Evolutionary conservation across 805 yeast species (phyloP).

Genomic region (Saturnispora galanensis): DNA sequence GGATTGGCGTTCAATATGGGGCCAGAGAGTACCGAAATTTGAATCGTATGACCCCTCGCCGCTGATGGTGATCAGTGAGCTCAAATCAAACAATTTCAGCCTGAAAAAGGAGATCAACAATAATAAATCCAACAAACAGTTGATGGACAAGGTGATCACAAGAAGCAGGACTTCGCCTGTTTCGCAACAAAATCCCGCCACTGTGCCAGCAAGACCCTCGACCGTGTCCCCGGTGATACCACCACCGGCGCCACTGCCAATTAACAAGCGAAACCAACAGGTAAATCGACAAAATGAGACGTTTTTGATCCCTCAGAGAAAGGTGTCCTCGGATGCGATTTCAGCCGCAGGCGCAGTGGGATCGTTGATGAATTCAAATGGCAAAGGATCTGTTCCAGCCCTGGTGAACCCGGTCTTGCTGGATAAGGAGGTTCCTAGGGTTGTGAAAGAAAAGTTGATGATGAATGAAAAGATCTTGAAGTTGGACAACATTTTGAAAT

Average conservation of each 20-base stretch:
- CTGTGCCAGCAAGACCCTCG: too few species aligned
- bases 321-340: constrained; percentile 24
- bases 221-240: background rate
- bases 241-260: background rate
- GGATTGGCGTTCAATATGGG: constrained; percentile 62
- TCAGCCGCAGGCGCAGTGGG: constrained; percentile 30
- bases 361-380: constrained; percentile 12
- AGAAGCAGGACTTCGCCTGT: constrained; percentile 14
- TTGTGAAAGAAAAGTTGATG: constrained; percentile 21
- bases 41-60: constrained; percentile 46
- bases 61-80: constrained; percentile 2
- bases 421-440: constrained; percentile 25
- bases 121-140: constrained; percentile 25
- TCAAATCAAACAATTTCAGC: background rate
- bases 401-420: constrained; percentile 26
- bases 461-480: constrained; percentile 26
- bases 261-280: background rate
- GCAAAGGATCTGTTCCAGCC: constrained; percentile 15
- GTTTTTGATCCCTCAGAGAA: constrained; percentile 20
- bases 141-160: constrained; percentile 27
- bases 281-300: background rate
- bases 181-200: background rate
- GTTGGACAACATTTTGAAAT: constrained; percentile 25
- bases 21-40: constrained; percentile 51
- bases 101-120: constrained; percentile 24